Evolutionary conservation across 345 rosid genomes (phyloP).

Genomic region (Linum usitatissimum): DNA sequence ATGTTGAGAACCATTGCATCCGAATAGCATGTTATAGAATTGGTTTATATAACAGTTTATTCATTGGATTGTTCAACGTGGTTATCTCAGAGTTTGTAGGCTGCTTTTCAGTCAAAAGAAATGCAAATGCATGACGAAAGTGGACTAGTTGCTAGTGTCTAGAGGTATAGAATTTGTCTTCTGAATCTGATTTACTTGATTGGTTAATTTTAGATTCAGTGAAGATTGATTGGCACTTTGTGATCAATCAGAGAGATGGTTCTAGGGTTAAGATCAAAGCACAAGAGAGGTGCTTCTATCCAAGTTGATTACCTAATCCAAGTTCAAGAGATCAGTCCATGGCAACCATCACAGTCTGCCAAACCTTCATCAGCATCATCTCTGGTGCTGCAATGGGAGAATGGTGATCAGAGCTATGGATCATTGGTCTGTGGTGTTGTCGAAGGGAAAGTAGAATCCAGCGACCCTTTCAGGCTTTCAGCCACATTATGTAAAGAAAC

Average conservation of each 20-base stretch:
- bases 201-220: not conserved
- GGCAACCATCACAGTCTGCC: slow-evolving; percentile 52
- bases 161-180: slow-evolving; percentile 9
- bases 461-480: slow-evolving; percentile 47
- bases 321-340: slow-evolving; percentile 66
- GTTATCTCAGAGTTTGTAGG: no score
- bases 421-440: slow-evolving; percentile 37
- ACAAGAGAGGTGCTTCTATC: slow-evolving; percentile 27
- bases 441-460: slow-evolving; percentile 56
- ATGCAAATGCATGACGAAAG: slow-evolving; percentile 7
- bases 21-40: no score
- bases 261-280: slow-evolving; percentile 54
- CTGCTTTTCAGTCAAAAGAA: not conserved
- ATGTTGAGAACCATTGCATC: no score
- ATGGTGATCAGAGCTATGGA: slow-evolving; percentile 58
- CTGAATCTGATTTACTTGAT: not conserved
- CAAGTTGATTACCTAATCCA: slow-evolving; percentile 33
- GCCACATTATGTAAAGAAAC: slow-evolving; percentile 39
- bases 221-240: not conserved
- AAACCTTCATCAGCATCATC: slow-evolving; percentile 38
- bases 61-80: no score
- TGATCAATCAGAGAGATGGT: slow-evolving; percentile 29
- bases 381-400: slow-evolving; percentile 70
- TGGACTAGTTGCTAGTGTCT: not conserved
- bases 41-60: no score